Evolutionary conservation across 1,284 basidiomycete species (phyloP).

Genomic region (Microbotryum saponariae): DNA sequence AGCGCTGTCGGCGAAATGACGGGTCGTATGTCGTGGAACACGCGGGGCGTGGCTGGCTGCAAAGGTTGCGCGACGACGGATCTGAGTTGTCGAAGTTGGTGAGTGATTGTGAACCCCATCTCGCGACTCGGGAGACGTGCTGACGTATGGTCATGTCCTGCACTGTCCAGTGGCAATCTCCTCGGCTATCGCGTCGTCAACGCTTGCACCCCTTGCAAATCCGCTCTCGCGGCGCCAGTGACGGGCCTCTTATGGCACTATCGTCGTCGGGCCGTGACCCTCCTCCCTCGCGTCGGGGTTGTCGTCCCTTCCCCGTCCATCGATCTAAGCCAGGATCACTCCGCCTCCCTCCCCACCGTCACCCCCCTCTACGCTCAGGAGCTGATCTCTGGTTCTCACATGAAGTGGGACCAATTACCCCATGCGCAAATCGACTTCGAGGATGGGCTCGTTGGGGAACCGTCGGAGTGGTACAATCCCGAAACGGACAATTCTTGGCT

Average conservation of each 20-base stretch:
- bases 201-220: constrained; percentile 17
- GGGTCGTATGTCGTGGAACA: neutral
- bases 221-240: constrained; percentile 1
- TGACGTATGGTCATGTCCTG: neutral
- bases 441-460: constrained; percentile 9
- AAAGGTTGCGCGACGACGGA: constrained; percentile 18
- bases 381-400: neutral
- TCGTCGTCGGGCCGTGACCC: neutral
- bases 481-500: constrained; percentile 24
- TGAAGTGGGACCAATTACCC: neutral
- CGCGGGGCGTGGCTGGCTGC: constrained; percentile 3
- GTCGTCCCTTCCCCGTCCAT: neutral
- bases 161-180: constrained; percentile 13
- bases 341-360: neutral
- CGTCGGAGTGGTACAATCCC: constrained; percentile 15
- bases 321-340: neutral
- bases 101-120: constrained; percentile 1
- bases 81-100: constrained; percentile 22
- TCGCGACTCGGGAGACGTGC: neutral
- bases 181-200: constrained; percentile 24
- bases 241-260: constrained; percentile 4
- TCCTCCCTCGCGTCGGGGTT: neutral
- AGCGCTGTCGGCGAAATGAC: constrained; percentile 3
- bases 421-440: constrained; percentile 15
- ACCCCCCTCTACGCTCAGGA: neutral